phyloP scores from a whole-genome alignment of 768 basidiomycete genomes.

The Lactarius sp. region DNA sequence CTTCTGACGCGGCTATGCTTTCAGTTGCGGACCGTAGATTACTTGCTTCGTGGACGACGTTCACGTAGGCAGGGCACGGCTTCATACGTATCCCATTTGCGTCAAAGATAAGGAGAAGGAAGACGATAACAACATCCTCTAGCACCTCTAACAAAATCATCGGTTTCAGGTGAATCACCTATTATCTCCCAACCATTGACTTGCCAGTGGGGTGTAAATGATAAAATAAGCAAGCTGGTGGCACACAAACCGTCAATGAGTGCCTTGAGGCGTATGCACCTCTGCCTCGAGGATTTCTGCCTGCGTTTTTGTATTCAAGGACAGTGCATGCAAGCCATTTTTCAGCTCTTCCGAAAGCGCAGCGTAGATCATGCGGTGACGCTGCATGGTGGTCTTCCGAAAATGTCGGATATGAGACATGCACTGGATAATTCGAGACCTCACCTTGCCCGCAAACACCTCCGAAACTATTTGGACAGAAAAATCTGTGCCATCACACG shows the following conservation, averaged over 20 bases:
- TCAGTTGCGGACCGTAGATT: conserved; percentile 2
- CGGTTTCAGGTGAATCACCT: not conserved
- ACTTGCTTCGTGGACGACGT: not conserved
- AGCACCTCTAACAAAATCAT: not conserved
- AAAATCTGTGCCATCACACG: conserved; percentile 52
- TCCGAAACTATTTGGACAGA: conserved; percentile 69
- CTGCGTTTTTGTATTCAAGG: conserved; percentile 66
- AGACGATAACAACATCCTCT: conserved; percentile 2
- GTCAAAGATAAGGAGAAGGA: conserved; percentile 8
- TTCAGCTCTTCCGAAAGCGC: conserved; percentile 67
- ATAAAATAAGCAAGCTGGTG: not conserved
- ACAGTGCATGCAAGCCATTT: conserved; percentile 71
- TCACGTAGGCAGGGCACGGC: not conserved
- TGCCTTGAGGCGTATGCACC: conserved; percentile 23
- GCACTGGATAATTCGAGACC: conserved; percentile 19
- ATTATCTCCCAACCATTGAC: not conserved
- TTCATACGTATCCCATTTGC: conserved; percentile 12
- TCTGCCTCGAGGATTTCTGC: conserved; percentile 38
- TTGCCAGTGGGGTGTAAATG: not conserved
- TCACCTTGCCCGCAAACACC: conserved; percentile 68
- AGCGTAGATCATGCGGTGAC: conserved; percentile 75
- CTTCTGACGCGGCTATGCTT: conserved; percentile 2
- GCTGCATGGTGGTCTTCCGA: conserved; percentile 63
- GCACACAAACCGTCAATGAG: conserved; percentile 10
- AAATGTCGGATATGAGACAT: conserved; percentile 14